Conservation (phyloP, 495 filamentous ascomycete genomes). For the Jackrogersella minutella region DNA sequence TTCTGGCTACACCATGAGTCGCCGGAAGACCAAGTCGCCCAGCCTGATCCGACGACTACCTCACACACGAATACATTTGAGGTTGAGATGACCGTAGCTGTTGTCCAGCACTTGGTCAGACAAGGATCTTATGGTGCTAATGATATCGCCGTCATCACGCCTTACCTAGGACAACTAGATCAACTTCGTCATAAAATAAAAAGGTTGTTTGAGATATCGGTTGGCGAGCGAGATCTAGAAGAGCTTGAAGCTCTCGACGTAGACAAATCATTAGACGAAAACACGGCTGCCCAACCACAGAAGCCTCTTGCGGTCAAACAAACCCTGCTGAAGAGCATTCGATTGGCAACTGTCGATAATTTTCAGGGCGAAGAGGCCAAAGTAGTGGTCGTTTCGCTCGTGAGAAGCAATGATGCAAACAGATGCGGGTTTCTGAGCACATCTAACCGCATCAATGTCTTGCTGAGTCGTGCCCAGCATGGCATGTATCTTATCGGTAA, state of each 20-base stretch:
- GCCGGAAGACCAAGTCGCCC: constrained; percentile 58
- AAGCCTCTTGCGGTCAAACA: constrained; percentile 49
- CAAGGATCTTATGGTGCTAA: constrained; percentile 69
- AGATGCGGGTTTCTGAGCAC: constrained; percentile 79
- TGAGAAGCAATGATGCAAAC: constrained; percentile 71
- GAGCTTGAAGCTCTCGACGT: constrained; percentile 64
- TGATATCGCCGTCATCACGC: constrained; percentile 84
- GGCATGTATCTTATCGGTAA: constrained; percentile 91
- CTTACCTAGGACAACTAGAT: constrained; percentile 76
- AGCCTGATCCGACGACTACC: constrained; percentile 54
- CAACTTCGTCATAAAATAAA: constrained; percentile 62
- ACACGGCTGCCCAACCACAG: constrained; percentile 26
- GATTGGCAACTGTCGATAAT: constrained; percentile 85
- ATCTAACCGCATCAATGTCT: constrained; percentile 81
- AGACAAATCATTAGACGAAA: constrained; percentile 31
- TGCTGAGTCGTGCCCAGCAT: constrained; percentile 75
- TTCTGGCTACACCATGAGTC: constrained; percentile 79
- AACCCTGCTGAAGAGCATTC: constrained; percentile 65
- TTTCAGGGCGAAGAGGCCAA: constrained; percentile 87
- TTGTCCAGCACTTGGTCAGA: constrained; percentile 75
- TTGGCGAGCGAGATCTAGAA: constrained; percentile 73
- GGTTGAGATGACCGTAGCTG: constrained; percentile 67
- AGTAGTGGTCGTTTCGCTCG: constrained; percentile 81
- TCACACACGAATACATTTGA: constrained; percentile 76
- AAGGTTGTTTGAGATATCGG: constrained; percentile 64